Conservation (phyloP, 2,329 filamentous ascomycete genomes). For the Elsinoe batatas region DNA sequence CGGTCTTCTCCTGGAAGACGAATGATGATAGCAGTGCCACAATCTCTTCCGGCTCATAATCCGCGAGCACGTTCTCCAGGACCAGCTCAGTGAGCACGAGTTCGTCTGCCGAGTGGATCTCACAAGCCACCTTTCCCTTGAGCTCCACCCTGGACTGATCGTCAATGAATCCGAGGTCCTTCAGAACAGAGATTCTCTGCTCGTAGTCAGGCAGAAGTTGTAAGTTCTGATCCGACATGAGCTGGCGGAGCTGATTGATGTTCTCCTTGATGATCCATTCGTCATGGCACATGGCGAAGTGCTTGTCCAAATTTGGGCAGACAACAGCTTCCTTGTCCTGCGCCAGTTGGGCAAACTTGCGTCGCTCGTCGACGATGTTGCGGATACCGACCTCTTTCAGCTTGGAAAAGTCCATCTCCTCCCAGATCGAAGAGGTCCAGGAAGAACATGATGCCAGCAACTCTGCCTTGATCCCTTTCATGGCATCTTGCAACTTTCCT, state of each 20-base stretch:
- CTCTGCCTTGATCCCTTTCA: constrained; percentile 55
- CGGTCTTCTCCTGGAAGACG: constrained; percentile 96
- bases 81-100: constrained; percentile 92
- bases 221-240: constrained; percentile 92
- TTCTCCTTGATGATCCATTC: constrained; percentile 95
- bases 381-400: constrained; percentile 76
- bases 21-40: constrained; percentile 88
- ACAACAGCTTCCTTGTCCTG: constrained; percentile 48
- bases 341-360: constrained; percentile 52
- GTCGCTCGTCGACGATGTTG: constrained; percentile 65
- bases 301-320: constrained; percentile 76
- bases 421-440: constrained; percentile 68
- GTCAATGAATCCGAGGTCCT: constrained; percentile 87
- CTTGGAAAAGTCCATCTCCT: constrained; percentile 71
- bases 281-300: constrained; percentile 93
- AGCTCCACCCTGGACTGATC: constrained; percentile 77
- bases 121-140: constrained; percentile 96
- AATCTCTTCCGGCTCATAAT: constrained; percentile 93
- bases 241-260: constrained; percentile 73
- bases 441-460: constrained; percentile 59
- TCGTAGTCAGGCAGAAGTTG: constrained; percentile 94
- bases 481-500: constrained; percentile 36
- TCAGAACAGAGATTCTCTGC: constrained; percentile 83
- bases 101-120: constrained; percentile 95
- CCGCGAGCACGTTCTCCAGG: constrained; percentile 89